phyloP scores from a whole-genome alignment of 2,329 filamentous ascomycete genomes.

The Botrytis deweyae region DNA sequence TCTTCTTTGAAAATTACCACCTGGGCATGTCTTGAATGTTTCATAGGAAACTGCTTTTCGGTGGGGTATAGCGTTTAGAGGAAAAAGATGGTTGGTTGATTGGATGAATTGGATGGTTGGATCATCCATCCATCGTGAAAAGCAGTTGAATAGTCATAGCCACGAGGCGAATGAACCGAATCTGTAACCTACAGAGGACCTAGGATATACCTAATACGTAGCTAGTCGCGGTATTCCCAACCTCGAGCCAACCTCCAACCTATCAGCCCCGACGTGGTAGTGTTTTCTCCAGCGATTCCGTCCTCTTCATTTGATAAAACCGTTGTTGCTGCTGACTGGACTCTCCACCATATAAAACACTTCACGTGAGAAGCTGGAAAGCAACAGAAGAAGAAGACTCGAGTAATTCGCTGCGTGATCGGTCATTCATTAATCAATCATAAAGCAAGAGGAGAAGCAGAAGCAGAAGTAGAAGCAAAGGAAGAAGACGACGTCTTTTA shows the following conservation, averaged over 20 bases:
- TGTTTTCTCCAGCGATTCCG: background rate
- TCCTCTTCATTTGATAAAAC: background rate
- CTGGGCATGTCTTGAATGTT: background rate
- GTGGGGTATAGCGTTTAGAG: background rate
- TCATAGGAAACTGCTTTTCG: background rate
- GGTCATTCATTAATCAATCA: background rate
- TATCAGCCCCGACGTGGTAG: background rate
- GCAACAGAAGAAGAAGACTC: background rate
- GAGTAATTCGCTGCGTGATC: background rate
- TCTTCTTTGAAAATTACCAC: background rate
- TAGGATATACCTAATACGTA: background rate
- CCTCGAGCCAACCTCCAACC: background rate
- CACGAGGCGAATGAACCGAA: background rate
- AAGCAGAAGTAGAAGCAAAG: background rate
- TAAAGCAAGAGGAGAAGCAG: background rate
- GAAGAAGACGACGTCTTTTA: background rate
- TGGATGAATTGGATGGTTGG: background rate
- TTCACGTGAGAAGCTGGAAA: conserved; percentile 12
- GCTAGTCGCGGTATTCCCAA: background rate
- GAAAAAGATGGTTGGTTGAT: conserved; percentile 2
- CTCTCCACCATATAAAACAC: background rate
- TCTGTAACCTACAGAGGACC: background rate
- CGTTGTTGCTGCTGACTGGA: conserved; percentile 8
- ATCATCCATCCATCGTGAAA: background rate
- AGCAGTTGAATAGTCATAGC: background rate